A percentile compares a stretch with the other conserved stretches of the same genome.
These are phyloP conservation scores for Lactarius psammicola DNA, from an alignment of 768 basidiomycete genomes.

Conservation along the genomic window DNA sequence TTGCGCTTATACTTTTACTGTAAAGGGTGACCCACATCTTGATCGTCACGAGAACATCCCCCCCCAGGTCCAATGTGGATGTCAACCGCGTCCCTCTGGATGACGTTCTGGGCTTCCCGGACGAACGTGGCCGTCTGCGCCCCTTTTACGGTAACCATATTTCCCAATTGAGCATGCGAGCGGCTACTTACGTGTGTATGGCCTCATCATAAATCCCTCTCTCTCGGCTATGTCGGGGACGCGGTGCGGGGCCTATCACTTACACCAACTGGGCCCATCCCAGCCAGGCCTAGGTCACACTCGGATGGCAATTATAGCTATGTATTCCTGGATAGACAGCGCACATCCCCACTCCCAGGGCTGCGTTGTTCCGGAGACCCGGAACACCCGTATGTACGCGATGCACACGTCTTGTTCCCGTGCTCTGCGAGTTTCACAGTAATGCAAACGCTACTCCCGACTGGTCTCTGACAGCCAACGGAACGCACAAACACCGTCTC, in stretches of 20 bases:
- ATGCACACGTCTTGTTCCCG: background rate
- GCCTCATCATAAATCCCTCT: background rate
- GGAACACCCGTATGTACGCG: no score
- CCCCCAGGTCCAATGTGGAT: no score
- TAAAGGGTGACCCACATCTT: background rate
- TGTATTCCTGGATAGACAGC: background rate
- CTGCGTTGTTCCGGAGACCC: no score
- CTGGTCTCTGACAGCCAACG: background rate
- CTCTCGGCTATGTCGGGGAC: background rate
- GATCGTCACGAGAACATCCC: background rate
- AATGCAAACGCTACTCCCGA: background rate
- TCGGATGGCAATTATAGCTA: background rate
- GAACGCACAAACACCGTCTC: background rate
- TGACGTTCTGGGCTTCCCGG: background rate
- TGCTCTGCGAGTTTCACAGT: background rate
- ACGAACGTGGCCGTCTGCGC: background rate
- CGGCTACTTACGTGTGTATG: background rate
- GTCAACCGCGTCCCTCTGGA: background rate
- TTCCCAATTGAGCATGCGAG: background rate
- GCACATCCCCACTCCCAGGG: no score
- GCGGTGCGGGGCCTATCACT: background rate
- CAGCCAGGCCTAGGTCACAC: background rate
- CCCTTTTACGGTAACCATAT: background rate
- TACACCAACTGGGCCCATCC: background rate
- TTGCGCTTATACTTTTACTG: background rate